Base-by-base conservation (phyloP, 2,329 filamentous ascomycete genomes). In the Rutstroemia sydowiana region DNA sequence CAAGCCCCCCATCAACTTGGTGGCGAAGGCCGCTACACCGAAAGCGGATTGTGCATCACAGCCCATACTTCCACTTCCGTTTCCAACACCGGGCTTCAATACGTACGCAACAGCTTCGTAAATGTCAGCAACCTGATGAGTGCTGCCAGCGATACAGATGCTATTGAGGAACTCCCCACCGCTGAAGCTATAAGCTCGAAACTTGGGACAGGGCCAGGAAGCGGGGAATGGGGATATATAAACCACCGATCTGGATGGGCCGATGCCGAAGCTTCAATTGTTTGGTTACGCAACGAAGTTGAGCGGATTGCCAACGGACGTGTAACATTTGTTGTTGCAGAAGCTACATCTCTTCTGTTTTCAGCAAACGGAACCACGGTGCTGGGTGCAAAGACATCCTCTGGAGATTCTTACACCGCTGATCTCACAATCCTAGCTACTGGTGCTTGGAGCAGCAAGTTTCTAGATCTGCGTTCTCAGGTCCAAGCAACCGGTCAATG, bases 401-500 rank as follows among this genome's bases (percentile, higher is more conserved):
- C 78, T 55, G 75, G 74, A 1, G 67, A 67, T 6, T 70, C 65
- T 9, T 57, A 88, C 6, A 70, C 69, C 3, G 87, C 86, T 2
- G 86, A 88, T 53, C 74, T 95, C 7, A 84, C 87, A 31, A 74
- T 96, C 51, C 75, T 95, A 2, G 90, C 92, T 0, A 83, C 90
- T 0, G 92, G 92, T 14, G 90, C 92, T 4, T 97, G 92, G 91
- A 88, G 87, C 2, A 79, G 84, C 2, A 76, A 79, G 1, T 75
- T 96, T 20, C 71, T 96, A 51, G 87, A 95, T 67, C 73, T 96
- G 1, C 75, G 83, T 43, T 88, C 88, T 23, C 79, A 87, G 41
- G 84, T 83, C 36, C 79, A 85, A 57, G 87, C 91, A 2, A 95
- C 89, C 0, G 92, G 88, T 13, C 92, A 97, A 63, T 79, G 81